A percentile compares a stretch with the other conserved stretches of the same genome.
phyloP scores from a whole-genome alignment of 1,284 basidiomycete genomes.

The Boletus mariae region DNA sequence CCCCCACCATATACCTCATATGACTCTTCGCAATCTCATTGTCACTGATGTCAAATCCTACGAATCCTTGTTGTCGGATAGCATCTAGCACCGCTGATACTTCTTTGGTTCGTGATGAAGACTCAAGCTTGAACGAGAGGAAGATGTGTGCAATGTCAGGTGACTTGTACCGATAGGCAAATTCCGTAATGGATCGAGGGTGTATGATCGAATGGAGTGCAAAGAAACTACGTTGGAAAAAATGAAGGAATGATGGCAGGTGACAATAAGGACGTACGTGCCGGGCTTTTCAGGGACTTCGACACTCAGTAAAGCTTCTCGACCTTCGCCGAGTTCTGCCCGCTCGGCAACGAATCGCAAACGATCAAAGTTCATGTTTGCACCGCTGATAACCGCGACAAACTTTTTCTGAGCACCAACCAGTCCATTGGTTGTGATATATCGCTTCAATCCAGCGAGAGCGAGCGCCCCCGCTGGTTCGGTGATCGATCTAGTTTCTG shows the following conservation, averaged over 20 bases:
- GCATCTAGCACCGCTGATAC: constrained; percentile 62
- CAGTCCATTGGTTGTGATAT: constrained; percentile 81
- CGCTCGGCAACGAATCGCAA: constrained; percentile 97
- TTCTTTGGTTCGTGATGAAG: constrained; percentile 62
- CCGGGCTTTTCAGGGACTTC: constrained; percentile 92
- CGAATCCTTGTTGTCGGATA: constrained; percentile 71
- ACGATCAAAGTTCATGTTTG: constrained; percentile 99
- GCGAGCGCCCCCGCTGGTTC: constrained; percentile 97
- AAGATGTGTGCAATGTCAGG: constrained; percentile 78
- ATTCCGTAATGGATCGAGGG: constrained; percentile 94
- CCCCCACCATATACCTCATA: constrained; percentile 92
- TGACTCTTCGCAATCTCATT: constrained; percentile 97
- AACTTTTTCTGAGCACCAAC: constrained; percentile 83
- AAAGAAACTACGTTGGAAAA: constrained; percentile 66
- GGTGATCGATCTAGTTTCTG: constrained; percentile 91
- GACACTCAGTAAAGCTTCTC: constrained; percentile 90
- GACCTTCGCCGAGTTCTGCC: constrained; percentile 93
- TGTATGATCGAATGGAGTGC: constrained; percentile 84
- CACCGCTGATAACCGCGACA: constrained; percentile 90
- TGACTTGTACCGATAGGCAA: constrained; percentile 85
- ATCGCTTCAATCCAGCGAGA: constrained; percentile 88
- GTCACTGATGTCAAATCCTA: constrained; percentile 86
- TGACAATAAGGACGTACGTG: constrained; percentile 48
- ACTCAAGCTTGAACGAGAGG: constrained; percentile 85
- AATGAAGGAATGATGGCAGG: constrained; percentile 6